A percentile compares a stretch with the other conserved stretches of the same genome.
These are phyloP conservation scores for Lactarius tabidus DNA, from an alignment of 768 basidiomycete genomes.

Conservation along the genomic window DNA sequence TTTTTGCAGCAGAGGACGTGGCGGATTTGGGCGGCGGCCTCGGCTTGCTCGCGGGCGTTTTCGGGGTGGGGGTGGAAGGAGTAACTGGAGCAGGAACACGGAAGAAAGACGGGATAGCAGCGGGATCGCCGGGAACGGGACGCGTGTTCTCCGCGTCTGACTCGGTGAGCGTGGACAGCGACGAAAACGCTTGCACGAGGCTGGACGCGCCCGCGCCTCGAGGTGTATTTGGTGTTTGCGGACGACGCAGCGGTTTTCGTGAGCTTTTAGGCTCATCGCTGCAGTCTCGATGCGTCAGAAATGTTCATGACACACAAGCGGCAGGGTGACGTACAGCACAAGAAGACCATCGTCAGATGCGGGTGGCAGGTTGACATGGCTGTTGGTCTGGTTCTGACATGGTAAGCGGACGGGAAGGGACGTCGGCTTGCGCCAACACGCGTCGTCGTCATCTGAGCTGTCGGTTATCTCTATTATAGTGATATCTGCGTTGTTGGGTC, in stretches of 20 bases:
- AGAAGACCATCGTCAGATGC: constrained; percentile 7
- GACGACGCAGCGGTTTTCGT: constrained; percentile 10
- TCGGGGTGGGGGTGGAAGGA: not conserved
- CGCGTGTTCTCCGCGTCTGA: constrained; percentile 4
- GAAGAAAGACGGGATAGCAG: not conserved
- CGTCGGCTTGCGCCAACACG: not conserved
- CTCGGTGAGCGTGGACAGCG: constrained; percentile 18
- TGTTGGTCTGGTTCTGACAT: not conserved
- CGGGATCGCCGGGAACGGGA: not conserved
- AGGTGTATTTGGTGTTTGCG: not conserved
- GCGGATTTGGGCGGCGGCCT: not conserved
- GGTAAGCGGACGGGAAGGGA: not conserved
- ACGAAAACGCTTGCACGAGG: constrained; percentile 20
- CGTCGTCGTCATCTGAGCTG: constrained; percentile 14
- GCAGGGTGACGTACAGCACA: not conserved
- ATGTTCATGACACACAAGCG: not conserved
- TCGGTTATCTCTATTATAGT: constrained; percentile 17
- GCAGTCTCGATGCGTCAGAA: not conserved
- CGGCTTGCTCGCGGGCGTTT: constrained; percentile 4
- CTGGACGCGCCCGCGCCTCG: not conserved
- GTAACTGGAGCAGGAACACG: too few relatives aligned
- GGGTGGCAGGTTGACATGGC: not conserved
- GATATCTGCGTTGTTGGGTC: not conserved
- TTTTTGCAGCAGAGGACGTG: constrained; percentile 5
- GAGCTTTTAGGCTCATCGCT: constrained; percentile 13